These are phyloP conservation scores for Paramecium octaurelia DNA, from an alignment of 73 alveolate genomes.

Conservation along the genomic window DNA sequence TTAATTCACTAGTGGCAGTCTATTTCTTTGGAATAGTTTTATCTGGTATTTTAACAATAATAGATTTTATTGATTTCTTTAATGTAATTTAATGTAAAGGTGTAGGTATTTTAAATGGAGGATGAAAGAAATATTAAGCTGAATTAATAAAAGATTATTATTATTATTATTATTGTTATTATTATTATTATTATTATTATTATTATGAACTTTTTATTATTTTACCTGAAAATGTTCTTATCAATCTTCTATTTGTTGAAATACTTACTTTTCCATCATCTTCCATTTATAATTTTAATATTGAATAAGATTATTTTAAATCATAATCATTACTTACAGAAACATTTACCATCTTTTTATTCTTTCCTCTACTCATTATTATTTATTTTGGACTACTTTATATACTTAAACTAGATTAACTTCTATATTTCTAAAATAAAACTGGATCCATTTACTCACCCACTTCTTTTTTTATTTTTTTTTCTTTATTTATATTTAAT, in stretches of 20 bases:
- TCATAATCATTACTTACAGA: constrained; percentile 9
- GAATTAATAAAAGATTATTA: neutral
- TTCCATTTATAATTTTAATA: neutral
- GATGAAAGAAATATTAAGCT: neutral
- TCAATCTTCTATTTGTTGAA: constrained; percentile 10
- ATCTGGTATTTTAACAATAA: neutral
- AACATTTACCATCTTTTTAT: neutral
- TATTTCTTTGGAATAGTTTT: neutral
- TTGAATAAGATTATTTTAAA: constrained; percentile 14
- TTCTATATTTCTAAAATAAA: neutral
- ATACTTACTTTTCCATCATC: constrained; percentile 2
- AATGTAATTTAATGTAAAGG: constrained; percentile 19
- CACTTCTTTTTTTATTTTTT: neutral
- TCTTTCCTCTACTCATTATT: neutral
- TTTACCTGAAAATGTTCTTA: neutral
- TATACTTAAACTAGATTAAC: neutral
- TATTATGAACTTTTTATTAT: neutral
- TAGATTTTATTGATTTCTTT: neutral
- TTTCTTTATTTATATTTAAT: neutral
- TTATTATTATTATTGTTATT: neutral
- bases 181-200: neutral
- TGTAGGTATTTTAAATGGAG: neutral
- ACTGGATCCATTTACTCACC: neutral
- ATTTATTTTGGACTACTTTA: neutral
- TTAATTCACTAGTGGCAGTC: neutral